Base-by-base conservation (phyloP, 768 basidiomycete species). In the Psilocybe sp. region DNA sequence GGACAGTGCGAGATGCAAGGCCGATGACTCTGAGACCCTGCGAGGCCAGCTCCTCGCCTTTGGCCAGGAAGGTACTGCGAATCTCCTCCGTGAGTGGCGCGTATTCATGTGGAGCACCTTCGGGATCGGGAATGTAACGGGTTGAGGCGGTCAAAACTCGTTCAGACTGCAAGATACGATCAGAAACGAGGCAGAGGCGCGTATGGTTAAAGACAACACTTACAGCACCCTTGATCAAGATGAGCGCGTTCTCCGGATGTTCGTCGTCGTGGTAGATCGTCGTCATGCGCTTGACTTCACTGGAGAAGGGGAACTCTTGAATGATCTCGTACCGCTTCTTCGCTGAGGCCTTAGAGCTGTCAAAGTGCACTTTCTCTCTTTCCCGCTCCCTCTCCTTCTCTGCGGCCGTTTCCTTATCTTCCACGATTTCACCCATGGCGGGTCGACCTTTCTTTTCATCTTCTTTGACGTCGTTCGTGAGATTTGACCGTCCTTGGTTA, bases 281-380 rank as follows among this genome's bases (percentile, higher is more conserved):
- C 7, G 72, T 58, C 80, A 80, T 81, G 45, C 76, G 64, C 63
- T 80, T 81, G 41, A 79, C 61, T 20, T 72, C 73, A 44, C 76
- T 78, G 36, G 77, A 77, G 57, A 81, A 80, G 0, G 80, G 64
- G 46, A 67, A 75, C 51, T 75, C 73, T 12, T 55, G 57, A 31
- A 64, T 62, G 16, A 71, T 61, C n/a, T 66, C 58, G 46, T 63
- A 73, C 13, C 70, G 64, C 40, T 65, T 64, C 18, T 48, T 52
- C 12, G 46, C 36, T 12, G 32, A 35, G 14, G 38, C 23, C 13
- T 54, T 54, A 9, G 46, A 37, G 23, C 60, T 50, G 11, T 64
- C 60, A 11, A 61, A 57, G 4, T 44, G 36, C 37, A 63, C 58
- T 7, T 40, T 44, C 9, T 54, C 57, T 14, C 59, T 58, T 12